Percentiles rank a stretch among this genome's conserved stretches.
These are phyloP conservation scores for Didymella segeticola DNA, from an alignment of 2,329 filamentous ascomycete genomes.

Conservation along the genomic window DNA sequence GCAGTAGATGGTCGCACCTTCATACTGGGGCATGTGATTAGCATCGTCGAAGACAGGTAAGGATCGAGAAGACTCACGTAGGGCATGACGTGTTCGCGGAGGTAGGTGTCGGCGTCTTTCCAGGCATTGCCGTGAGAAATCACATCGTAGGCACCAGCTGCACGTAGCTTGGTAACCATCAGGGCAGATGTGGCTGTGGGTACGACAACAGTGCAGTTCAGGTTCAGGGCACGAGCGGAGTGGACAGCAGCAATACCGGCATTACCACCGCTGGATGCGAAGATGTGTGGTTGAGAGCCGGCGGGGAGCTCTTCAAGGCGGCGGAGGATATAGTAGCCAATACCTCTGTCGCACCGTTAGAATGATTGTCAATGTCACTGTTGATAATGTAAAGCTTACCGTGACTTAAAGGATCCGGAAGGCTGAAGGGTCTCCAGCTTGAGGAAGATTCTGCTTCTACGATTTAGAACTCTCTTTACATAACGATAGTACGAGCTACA, in stretches of 20 bases:
- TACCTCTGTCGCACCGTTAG: conserved; percentile 54
- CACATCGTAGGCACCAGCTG: conserved; percentile 71
- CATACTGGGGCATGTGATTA: conserved; percentile 36
- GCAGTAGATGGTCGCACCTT: conserved; percentile 62
- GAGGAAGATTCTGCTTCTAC: conserved; percentile 73
- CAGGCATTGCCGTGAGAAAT: conserved; percentile 72
- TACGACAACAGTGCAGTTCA: conserved; percentile 77
- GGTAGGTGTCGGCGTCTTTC: conserved; percentile 71
- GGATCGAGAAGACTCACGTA: conserved; percentile 26
- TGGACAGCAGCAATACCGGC: conserved; percentile 82
- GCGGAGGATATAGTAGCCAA: conserved; percentile 73
- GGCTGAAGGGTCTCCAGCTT: conserved; percentile 88
- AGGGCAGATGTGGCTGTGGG: conserved; percentile 68
- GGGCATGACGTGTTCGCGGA: conserved; percentile 65
- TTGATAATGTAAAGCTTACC: conserved; percentile 32
- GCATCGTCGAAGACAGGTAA: background rate
- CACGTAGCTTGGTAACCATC: conserved; percentile 74
- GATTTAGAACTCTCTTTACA: conserved; percentile 45
- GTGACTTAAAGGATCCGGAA: conserved; percentile 83
- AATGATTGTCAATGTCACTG: background rate
- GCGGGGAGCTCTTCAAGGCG: conserved; percentile 49
- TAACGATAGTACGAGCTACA: background rate
- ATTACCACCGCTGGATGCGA: conserved; percentile 81
- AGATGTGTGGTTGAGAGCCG: conserved; percentile 67
- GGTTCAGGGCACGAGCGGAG: conserved; percentile 68